Percentiles rank a stretch among this genome's conserved stretches.
Conservation (phyloP, 305 asterid genomes). For the Galium porrigens region DNA sequence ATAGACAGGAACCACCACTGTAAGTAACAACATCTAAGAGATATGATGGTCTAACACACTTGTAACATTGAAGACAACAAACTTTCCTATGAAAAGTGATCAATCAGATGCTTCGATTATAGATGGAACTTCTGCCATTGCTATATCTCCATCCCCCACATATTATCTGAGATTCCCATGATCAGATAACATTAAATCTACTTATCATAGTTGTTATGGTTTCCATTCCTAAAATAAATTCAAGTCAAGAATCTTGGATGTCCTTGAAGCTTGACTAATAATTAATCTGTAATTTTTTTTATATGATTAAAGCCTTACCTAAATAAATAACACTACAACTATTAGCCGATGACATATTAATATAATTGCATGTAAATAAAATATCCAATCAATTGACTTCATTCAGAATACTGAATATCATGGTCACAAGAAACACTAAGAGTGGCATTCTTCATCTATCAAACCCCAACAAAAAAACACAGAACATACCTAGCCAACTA, state of each 20-base stretch:
- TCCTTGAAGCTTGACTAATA: background rate
- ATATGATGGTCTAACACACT: background rate
- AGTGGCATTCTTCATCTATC: background rate
- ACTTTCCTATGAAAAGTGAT: background rate
- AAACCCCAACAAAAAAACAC: background rate
- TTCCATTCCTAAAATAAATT: background rate
- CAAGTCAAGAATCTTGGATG: background rate
- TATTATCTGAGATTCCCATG: background rate
- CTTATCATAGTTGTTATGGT: background rate
- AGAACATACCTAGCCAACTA: conserved; percentile 24
- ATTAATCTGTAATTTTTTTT: background rate
- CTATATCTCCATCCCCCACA: background rate
- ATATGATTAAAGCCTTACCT: background rate
- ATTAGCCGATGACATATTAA: background rate
- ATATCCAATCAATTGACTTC: background rate
- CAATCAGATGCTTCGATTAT: background rate
- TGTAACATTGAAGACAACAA: background rate
- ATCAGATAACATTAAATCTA: background rate
- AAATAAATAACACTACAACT: background rate
- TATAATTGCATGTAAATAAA: background rate
- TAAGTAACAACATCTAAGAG: background rate
- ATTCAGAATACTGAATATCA: background rate
- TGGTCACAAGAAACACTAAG: background rate
- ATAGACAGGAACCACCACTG: background rate
- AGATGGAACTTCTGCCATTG: background rate